Conservation (phyloP, 2,329 filamentous ascomycete species). For the Orbilia blumenaviensis region DNA sequence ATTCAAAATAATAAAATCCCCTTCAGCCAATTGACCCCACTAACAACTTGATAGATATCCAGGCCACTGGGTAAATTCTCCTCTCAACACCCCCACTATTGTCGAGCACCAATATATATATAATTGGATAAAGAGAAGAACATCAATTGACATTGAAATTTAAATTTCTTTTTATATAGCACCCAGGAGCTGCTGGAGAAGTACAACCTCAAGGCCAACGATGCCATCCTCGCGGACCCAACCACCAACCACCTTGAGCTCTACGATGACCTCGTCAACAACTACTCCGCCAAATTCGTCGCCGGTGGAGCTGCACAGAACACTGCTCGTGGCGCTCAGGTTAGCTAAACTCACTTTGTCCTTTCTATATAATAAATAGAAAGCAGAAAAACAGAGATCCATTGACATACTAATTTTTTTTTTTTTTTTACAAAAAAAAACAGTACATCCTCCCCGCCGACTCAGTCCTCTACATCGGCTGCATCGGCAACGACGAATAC, state of each 20-base stretch:
- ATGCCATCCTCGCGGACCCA: slow-evolving; percentile 89
- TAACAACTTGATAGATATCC: slow-evolving; percentile 74
- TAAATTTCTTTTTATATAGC: too few species aligned
- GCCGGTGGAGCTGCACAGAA: slow-evolving; percentile 97
- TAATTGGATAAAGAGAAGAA: neutral
- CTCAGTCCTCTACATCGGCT: slow-evolving; percentile 91
- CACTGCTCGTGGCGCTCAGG: slow-evolving; percentile 90
- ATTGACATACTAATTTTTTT: neutral
- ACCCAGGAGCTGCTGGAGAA: slow-evolving; percentile 86
- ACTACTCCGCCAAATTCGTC: slow-evolving; percentile 92
- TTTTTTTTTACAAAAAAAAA: neutral
- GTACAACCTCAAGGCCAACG: slow-evolving; percentile 93
- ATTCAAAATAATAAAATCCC: neutral
- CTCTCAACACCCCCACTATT: slow-evolving; percentile 46
- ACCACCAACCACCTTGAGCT: slow-evolving; percentile 81
- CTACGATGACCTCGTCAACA: slow-evolving; percentile 92
- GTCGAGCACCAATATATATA: slow-evolving; percentile 3
- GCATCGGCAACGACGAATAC: slow-evolving; percentile 95
- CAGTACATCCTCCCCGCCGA: slow-evolving; percentile 89
- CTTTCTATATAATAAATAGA: neutral
- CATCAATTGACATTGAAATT: slow-evolving; percentile 58
- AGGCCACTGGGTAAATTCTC: slow-evolving; percentile 77
- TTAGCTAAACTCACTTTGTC: slow-evolving; percentile 59
- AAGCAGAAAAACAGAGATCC: neutral
- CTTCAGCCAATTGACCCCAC: neutral